A percentile compares a stretch with the other conserved stretches of the same genome.
phyloP scores from a whole-genome alignment of 2,329 filamentous ascomycete genomes.

The Fusarium multiceps region DNA sequence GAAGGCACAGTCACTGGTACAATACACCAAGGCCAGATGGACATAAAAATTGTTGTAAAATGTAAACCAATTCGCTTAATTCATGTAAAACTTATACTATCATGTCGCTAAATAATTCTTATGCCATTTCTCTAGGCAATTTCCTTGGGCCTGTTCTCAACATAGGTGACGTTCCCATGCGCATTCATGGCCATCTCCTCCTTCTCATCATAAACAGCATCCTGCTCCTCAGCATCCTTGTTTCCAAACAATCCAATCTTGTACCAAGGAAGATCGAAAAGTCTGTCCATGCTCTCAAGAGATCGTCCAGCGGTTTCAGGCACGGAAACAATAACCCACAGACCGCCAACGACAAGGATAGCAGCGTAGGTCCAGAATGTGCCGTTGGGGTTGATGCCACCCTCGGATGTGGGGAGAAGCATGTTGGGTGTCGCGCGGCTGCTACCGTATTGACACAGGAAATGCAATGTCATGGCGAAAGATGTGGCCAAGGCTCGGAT shows the following conservation, averaged over 20 bases:
- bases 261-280: slow-evolving; percentile 23
- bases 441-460: slow-evolving; percentile 19
- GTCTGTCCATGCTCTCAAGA: slow-evolving; percentile 23
- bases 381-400: slow-evolving; percentile 18
- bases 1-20: neutral
- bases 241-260: slow-evolving; percentile 22
- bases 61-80: neutral
- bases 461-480: slow-evolving; percentile 20
- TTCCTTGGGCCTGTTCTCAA: slow-evolving; percentile 15
- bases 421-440: slow-evolving; percentile 20
- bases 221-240: slow-evolving; percentile 20
- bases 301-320: slow-evolving; percentile 19
- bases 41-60: neutral
- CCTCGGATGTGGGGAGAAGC: slow-evolving; percentile 3
- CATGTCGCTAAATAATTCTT: neutral
- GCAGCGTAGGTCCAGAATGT: slow-evolving; percentile 21
- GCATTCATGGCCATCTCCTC: slow-evolving; percentile 5
- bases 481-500: slow-evolving; percentile 21
- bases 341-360: slow-evolving; percentile 3
- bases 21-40: neutral
- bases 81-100: neutral
- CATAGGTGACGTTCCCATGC: slow-evolving; percentile 9
- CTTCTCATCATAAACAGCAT: slow-evolving; percentile 18
- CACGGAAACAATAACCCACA: slow-evolving; percentile 13
- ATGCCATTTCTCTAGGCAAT: neutral